Percentiles rank a stretch among this genome's conserved stretches.
phyloP scores from a whole-genome alignment of 495 filamentous ascomycete genomes.

The Lasiosphaeris hirsuta region DNA sequence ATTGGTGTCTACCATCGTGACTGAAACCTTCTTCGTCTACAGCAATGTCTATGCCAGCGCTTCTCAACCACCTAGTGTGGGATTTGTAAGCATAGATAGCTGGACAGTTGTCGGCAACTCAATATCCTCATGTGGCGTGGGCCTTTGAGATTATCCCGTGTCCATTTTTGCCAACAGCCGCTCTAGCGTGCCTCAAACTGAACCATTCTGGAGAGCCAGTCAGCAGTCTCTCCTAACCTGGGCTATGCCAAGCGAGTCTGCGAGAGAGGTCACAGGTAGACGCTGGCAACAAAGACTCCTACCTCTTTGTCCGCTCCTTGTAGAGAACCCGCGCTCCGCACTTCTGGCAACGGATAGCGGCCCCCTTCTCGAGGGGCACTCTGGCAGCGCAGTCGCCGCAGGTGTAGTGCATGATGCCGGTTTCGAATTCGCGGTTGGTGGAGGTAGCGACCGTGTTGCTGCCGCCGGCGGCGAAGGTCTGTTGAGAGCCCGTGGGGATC shows the following conservation, averaged over 20 bases:
- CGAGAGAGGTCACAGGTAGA: too few relatives aligned
- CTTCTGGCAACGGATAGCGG: conserved; percentile 90
- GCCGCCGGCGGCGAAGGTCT: conserved; percentile 18
- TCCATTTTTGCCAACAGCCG: conserved; percentile 13
- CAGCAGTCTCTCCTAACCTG: neutral
- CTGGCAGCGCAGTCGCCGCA: conserved; percentile 91
- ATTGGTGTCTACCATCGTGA: neutral
- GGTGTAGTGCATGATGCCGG: conserved; percentile 67
- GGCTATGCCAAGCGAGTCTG: neutral
- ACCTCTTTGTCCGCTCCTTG: conserved; percentile 98
- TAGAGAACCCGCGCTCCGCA: conserved; percentile 95
- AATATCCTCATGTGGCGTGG: too few relatives aligned
- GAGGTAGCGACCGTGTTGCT: conserved; percentile 25
- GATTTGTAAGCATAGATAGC: too few relatives aligned
- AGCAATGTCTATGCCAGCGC: too few relatives aligned
- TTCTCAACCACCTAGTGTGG: too few relatives aligned
- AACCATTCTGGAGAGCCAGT: conserved; percentile 65
- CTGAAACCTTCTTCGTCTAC: neutral
- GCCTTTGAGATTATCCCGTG: too few relatives aligned
- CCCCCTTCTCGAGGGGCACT: conserved; percentile 75
- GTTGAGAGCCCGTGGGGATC: conserved; percentile 46
- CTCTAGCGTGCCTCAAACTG: conserved; percentile 89
- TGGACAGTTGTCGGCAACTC: too few relatives aligned
- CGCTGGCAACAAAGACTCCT: conserved; percentile 23
- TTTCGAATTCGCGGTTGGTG: conserved; percentile 32